Percentiles rank a stretch among this genome's conserved stretches.
These are phyloP conservation scores for Pichia nakasei DNA, from an alignment of 805 yeast species.

Conservation along the genomic window DNA sequence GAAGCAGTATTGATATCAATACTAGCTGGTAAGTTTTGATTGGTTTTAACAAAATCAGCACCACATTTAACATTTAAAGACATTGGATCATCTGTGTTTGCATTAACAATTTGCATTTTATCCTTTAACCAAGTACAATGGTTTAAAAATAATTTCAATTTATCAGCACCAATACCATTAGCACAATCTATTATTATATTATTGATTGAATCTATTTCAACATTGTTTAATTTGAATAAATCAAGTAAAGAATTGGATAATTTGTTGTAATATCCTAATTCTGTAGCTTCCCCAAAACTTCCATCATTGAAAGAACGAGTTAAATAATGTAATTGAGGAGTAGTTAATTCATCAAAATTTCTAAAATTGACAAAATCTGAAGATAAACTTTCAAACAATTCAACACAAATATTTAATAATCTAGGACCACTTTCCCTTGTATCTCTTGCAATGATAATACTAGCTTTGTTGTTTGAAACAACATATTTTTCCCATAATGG, in stretches of 20 bases:
- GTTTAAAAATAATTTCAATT: conserved; percentile 34
- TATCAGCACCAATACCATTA: conserved; percentile 93
- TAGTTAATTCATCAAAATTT: conserved; percentile 69
- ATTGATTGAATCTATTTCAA: conserved; percentile 5
- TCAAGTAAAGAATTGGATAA: conserved; percentile 44
- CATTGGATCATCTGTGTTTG: conserved; percentile 42
- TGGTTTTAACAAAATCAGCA: conserved; percentile 91
- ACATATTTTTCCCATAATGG: conserved; percentile 35
- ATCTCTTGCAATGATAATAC: conserved; percentile 71
- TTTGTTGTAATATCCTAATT: conserved; percentile 62
- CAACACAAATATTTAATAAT: conserved; percentile 44
- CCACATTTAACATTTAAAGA: conserved; percentile 76
- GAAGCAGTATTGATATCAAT: conserved; percentile 20
- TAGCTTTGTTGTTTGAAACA: conserved; percentile 27
- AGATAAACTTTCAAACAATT: conserved; percentile 27
- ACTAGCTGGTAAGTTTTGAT: conserved; percentile 67
- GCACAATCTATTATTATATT: conserved; percentile 77
- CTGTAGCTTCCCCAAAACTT: conserved; percentile 52
- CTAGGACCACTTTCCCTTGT: conserved; percentile 78
- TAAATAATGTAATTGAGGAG: conserved; percentile 90
- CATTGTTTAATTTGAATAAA: conserved; percentile 29
- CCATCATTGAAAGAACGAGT: conserved; percentile 65
- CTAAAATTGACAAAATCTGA: conserved; percentile 33
- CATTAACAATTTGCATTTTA: conserved; percentile 42
- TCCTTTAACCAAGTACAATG: conserved; percentile 22